These are phyloP conservation scores for Rutstroemia sp. DNA, from an alignment of 2,329 filamentous ascomycete species.

Conservation along the genomic window DNA sequence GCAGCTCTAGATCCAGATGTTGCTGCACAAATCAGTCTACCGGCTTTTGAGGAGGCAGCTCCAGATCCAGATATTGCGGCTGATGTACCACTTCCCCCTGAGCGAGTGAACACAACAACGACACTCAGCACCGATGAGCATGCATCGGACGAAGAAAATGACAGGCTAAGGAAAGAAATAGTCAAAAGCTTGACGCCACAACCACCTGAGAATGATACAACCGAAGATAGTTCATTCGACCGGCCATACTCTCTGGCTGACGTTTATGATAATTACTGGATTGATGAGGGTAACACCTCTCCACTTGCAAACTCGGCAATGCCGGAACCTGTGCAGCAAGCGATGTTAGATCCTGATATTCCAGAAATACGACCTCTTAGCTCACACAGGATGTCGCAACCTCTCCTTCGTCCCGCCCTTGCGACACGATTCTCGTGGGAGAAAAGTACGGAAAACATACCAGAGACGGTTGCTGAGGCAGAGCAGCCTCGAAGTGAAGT, in stretches of 20 bases:
- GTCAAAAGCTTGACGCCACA: slow-evolving; percentile 57
- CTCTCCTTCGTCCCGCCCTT: slow-evolving; percentile 13
- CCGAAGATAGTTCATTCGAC: slow-evolving; percentile 34
- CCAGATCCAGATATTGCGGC: background rate
- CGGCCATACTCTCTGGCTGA: slow-evolving; percentile 53
- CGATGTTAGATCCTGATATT: slow-evolving; percentile 16
- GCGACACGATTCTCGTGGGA: slow-evolving; percentile 27
- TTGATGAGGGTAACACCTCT: slow-evolving; percentile 28
- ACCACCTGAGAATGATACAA: slow-evolving; percentile 22
- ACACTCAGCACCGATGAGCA: slow-evolving; percentile 17
- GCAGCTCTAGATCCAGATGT: background rate
- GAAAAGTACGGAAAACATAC: slow-evolving; percentile 17
- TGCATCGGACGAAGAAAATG: slow-evolving; percentile 51
- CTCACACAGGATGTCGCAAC: slow-evolving; percentile 14
- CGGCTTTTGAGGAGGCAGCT: background rate
- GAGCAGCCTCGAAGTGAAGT: background rate
- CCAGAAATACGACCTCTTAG: slow-evolving; percentile 21
- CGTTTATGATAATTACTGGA: slow-evolving; percentile 64
- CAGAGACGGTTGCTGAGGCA: background rate
- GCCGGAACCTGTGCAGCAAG: slow-evolving; percentile 1
- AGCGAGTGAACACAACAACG: slow-evolving; percentile 14
- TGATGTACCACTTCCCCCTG: slow-evolving; percentile 2
- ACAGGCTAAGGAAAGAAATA: slow-evolving; percentile 66
- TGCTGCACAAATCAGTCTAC: background rate
- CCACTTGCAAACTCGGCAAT: background rate